Percentiles rank a stretch among this genome's conserved stretches.
Evolutionary conservation across 495 filamentous ascomycete genomes (phyloP).

Genomic region (Aspergillus olivimuriae): DNA sequence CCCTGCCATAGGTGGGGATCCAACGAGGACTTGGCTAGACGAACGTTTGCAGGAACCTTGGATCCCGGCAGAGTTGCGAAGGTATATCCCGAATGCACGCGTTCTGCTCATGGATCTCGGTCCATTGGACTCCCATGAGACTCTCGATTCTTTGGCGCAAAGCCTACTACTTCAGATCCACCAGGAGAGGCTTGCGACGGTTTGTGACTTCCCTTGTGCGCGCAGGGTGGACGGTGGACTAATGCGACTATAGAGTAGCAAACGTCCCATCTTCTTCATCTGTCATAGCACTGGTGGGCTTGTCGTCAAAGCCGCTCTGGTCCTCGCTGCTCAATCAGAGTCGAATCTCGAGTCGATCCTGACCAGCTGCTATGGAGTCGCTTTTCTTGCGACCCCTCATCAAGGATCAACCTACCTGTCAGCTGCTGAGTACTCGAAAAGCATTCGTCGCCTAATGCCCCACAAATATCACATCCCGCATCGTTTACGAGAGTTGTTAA

Average conservation of each 20-base stretch:
- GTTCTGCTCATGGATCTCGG: slow-evolving; percentile 54
- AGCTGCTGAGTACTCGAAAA: slow-evolving; percentile 46
- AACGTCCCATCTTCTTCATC: slow-evolving; percentile 55
- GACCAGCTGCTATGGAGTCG: slow-evolving; percentile 54
- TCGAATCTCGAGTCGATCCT: slow-evolving; percentile 36
- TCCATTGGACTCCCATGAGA: slow-evolving; percentile 37
- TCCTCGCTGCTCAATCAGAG: slow-evolving; percentile 36
- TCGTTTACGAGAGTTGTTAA: slow-evolving; percentile 43
- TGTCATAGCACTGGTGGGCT: slow-evolving; percentile 61
- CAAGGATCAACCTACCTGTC: slow-evolving; percentile 61
- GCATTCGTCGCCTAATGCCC: slow-evolving; percentile 48
- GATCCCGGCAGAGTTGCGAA: slow-evolving; percentile 20
- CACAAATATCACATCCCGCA: slow-evolving; percentile 47
- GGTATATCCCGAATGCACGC: slow-evolving; percentile 35
- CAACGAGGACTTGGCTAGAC: slow-evolving; percentile 28
- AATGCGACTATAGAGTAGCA: slow-evolving; percentile 12
- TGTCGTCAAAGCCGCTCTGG: slow-evolving; percentile 52
- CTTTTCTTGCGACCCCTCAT: slow-evolving; percentile 56
- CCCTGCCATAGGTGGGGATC: slow-evolving; percentile 39
- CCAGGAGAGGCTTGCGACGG: slow-evolving; percentile 27
- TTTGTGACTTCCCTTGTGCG: background rate
- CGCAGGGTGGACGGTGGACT: background rate
- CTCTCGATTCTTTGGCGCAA: slow-evolving; percentile 41
- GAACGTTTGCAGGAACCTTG: slow-evolving; percentile 17
- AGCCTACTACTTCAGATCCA: slow-evolving; percentile 43